These are phyloP conservation scores for Solanum infundibuliforme DNA, from an alignment of 257 asterid genomes.

Conservation along the genomic window DNA sequence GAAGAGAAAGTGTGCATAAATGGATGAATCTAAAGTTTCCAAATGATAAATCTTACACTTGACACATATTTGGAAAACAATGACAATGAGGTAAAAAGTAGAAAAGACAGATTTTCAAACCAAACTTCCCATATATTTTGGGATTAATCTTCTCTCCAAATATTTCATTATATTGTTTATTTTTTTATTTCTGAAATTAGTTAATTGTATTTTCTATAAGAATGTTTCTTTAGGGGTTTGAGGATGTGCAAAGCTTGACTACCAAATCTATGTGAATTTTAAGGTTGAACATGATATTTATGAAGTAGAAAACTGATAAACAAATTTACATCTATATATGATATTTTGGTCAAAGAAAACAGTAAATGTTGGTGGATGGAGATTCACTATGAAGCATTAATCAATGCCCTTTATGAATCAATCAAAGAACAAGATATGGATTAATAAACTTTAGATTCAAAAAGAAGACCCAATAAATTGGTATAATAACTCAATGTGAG, in stretches of 20 bases:
- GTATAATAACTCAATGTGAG: neutral
- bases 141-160: neutral
- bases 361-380: neutral
- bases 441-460: neutral
- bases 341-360: neutral
- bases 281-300: neutral
- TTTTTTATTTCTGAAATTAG: neutral
- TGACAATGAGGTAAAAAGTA: neutral
- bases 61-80: neutral
- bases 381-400: too few species aligned
- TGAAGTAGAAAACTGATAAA: neutral
- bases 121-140: neutral
- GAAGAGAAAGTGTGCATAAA: neutral
- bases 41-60: neutral
- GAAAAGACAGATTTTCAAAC: neutral
- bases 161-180: neutral
- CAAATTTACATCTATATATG: neutral
- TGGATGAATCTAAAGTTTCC: neutral
- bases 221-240: neutral
- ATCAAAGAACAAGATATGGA: neutral
- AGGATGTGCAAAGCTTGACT: neutral
- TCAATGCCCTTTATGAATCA: neutral
- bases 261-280: neutral
- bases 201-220: neutral
- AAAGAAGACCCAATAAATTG: neutral